Base-by-base conservation (phyloP, 2,329 filamentous ascomycete species). In the Epichloe coenophiala region DNA sequence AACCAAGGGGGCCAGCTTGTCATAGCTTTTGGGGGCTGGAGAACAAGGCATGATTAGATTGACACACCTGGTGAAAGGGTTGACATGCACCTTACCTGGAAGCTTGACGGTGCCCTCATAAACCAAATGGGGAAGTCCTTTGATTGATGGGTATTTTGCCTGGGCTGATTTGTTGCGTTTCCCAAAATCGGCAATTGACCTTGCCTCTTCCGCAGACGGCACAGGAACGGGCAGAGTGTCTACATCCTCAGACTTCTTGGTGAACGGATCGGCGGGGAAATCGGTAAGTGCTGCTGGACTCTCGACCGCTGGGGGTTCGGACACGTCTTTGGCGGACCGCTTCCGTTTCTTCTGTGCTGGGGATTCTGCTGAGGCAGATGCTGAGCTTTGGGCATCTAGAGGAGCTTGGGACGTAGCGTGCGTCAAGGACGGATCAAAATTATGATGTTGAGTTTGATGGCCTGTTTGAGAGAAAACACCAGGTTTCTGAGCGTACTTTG, bases 1-100 rank as follows among this genome's bases (percentile, higher is more conserved):
- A 15, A 73, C 67, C 27, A 72, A 58, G 5, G 70, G 1, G 1
- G 67, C 62, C 37, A 73, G 60, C 53, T 72, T 71, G 44, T 73
- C 70, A 49, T 70, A 71, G 49, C 67, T 71, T 55, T 72, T 73
- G 5, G 69, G 68, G 1, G 65, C 66, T 55, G 33, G 6, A 27
- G 15, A 37, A 27, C 17, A 46, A 13, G 12, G 27, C 21, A 19
- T 12, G 13, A 2, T 47, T 48, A 52, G 44, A 38, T 38, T 15
- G 12, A 15, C 15, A 39, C 3, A 17, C 3, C 19, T 19, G 12
- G 15, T 38, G 17, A 38, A 45, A 17, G 12, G 45, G 9, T 42
- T 2, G 36, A 44, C 13, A 15, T 43, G 17, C 13, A 7, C 7
- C 21, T 51, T 54, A 64, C 61, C 60, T 36, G 70, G 64, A 45